Evolutionary conservation across 1,284 basidiomycete genomes (phyloP).

Genomic region (Pseudozyma hubeiensis): DNA sequence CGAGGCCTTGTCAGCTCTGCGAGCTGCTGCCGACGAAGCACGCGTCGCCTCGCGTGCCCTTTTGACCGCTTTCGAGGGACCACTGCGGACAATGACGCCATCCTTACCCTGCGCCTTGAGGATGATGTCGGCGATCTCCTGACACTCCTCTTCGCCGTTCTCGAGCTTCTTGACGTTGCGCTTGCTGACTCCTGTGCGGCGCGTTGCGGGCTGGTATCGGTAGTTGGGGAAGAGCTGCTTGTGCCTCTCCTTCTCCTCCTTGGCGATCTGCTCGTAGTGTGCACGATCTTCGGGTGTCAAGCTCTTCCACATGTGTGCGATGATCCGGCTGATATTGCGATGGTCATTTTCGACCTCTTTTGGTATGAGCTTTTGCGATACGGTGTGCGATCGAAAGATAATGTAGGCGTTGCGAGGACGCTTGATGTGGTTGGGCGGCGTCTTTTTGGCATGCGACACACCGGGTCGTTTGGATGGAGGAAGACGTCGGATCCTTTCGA

Average conservation of each 20-base stretch:
- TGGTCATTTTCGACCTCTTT: slow-evolving; percentile 85
- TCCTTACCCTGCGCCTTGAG: slow-evolving; percentile 56
- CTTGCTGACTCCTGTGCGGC: slow-evolving; percentile 32
- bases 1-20: background rate
- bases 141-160: slow-evolving; percentile 58
- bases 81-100: slow-evolving; percentile 33
- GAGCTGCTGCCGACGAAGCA: background rate
- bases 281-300: slow-evolving; percentile 51
- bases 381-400: slow-evolving; percentile 89
- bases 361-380: slow-evolving; percentile 80
- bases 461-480: slow-evolving; percentile 40
- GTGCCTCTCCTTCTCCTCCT: slow-evolving; percentile 60
- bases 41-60: slow-evolving; percentile 31
- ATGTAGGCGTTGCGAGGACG: slow-evolving; percentile 95
- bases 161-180: slow-evolving; percentile 54
- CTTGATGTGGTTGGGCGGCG: slow-evolving; percentile 77
- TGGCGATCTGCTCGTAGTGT: slow-evolving; percentile 53
- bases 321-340: slow-evolving; percentile 75
- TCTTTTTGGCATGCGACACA: slow-evolving; percentile 59
- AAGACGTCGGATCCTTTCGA: slow-evolving; percentile 6
- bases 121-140: slow-evolving; percentile 60
- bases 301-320: slow-evolving; percentile 66
- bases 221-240: slow-evolving; percentile 59
- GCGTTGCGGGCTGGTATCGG: slow-evolving; percentile 57
- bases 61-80: slow-evolving; percentile 16